Evolutionary conservation across 2,329 filamentous ascomycete genomes (phyloP).

Genomic region (Ophiostoma piceae): DNA sequence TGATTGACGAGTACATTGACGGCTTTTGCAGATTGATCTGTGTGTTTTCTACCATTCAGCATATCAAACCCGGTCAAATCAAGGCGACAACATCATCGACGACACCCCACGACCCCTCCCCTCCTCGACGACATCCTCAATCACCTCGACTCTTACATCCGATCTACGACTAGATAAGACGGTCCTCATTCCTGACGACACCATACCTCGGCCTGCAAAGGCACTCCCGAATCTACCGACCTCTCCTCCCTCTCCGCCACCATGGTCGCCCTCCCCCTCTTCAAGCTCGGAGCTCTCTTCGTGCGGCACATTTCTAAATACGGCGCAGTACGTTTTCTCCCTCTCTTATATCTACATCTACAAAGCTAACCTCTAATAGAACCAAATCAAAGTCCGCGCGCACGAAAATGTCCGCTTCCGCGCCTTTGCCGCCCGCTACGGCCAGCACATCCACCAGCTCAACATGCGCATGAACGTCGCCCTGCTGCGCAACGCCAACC

Average conservation of each 20-base stretch:
- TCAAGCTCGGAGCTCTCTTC: conserved; percentile 61
- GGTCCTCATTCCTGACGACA: neutral
- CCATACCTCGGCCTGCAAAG: neutral
- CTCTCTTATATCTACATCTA: too few relatives aligned
- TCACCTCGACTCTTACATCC: neutral
- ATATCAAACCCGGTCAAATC: neutral
- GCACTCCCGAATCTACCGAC: neutral
- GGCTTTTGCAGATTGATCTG: neutral
- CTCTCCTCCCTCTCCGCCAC: conserved; percentile 14
- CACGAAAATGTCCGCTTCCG: conserved; percentile 61
- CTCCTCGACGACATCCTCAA: neutral
- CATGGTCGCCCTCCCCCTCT: conserved; percentile 62
- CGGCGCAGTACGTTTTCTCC: conserved; percentile 53
- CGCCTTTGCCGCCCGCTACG: conserved; percentile 55
- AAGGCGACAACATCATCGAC: neutral
- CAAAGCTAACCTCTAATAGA: conserved; percentile 40
- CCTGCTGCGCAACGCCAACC: conserved; percentile 51
- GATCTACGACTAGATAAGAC: neutral
- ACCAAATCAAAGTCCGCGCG: conserved; percentile 60
- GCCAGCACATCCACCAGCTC: conserved; percentile 60
- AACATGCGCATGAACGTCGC: conserved; percentile 62
- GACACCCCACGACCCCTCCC: neutral
- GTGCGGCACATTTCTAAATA: conserved; percentile 64
- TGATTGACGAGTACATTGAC: neutral
- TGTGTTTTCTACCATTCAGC: neutral